Evolutionary conservation across 192 early-diverging fungal genomes (phyloP), one percentile per base, ranked within the genome.

Genomic region (Spizellomyces sp.): DNA sequence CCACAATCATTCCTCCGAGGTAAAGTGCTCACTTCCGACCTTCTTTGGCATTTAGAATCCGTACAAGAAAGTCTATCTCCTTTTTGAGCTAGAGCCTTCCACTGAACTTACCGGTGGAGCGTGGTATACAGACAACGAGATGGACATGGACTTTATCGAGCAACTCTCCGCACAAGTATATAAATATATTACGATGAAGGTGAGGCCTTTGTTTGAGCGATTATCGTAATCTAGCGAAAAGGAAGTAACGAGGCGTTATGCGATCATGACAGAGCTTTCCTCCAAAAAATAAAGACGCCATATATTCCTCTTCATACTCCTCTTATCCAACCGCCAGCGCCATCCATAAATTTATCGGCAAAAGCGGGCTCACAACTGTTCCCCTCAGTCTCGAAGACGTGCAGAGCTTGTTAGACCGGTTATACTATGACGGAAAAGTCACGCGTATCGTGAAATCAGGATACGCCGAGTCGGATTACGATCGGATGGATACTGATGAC

Each of bases 41-140:
- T 63, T 60, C 0, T 12, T 70, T 2, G 22, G 54, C 69, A 48
- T n/a, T 19, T 42, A 91, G 88, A 86, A 87, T 74, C 93, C 94
- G 6, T 93, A 91, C 8, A 88, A 90, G 62, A 96, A 95, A 63
- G 81, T 94, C 19, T 96, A 96, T 69, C 96, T 98, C 92, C 82
- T 97, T 9, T 89, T 82, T 67, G 88, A 94, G 55, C 59, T 95
- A 19, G 85, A 86, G 5, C 95, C 95, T 5, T 94, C 92, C 6
- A 83, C 84, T 19, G 95, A 96, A 58, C 82, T 97, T 27, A 96
- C 95, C 12, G 95, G 95, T 67, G 94, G 95, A 9, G 86, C 91
- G 8, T 98, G 92, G 91, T 98, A 92, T 75, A 94, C 92, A 6
- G 94, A 96, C 81, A 89, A 95, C 62, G 92, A 94, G 69, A 80